Base-by-base conservation (phyloP, 1,139 yeast genomes). In the Yamadazyma sp. region DNA sequence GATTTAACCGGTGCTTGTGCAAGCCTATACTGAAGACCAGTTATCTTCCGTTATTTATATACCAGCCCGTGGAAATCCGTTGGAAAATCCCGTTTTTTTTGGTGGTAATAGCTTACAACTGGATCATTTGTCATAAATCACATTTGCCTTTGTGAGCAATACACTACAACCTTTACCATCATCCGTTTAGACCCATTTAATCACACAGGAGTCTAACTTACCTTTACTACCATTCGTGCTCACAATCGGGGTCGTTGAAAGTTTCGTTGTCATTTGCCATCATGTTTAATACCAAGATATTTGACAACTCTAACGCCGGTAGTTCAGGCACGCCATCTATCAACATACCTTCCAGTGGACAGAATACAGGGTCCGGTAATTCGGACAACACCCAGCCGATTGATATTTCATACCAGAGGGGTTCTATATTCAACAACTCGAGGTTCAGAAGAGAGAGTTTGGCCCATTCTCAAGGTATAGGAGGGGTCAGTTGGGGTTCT, bases 401-500 rank as follows among this genome's bases (percentile, higher is more conserved):
- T 41, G 77, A 71, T 48, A 71, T 71, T 40, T 65, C 75, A 4
- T 66, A 69, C 50, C 76, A 70, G 46, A 57, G 73, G 42, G 62
- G 64, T 26, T 66, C 73, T 17, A 67, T 70, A 25, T 69, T 71
- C 47, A 58, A 57, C 38, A 61, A 59, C 41, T 53, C 62, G 4
- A 43, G 64, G 37, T 72, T 81, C 44, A 77, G 96, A 52, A 73
- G 97, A 44, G 97, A 90, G 53, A 82, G 90, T 43, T 82, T 92
- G 43, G 97, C 97, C 17, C 97, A 90, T 61, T 85, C 96, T 2
- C 96, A 88, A 59, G 97, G 97, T 8, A 86, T 90, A 82, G 97
- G 97, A 30, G 97, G 97, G 37, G 86, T 92, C 27, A 84, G 95
- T n/a, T 92, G 97, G 96, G 97, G 97, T 18, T 89, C 95, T 2